phyloP scores from a whole-genome alignment of 176 grass and related monocot species.

The Zoysia pacifica region DNA sequence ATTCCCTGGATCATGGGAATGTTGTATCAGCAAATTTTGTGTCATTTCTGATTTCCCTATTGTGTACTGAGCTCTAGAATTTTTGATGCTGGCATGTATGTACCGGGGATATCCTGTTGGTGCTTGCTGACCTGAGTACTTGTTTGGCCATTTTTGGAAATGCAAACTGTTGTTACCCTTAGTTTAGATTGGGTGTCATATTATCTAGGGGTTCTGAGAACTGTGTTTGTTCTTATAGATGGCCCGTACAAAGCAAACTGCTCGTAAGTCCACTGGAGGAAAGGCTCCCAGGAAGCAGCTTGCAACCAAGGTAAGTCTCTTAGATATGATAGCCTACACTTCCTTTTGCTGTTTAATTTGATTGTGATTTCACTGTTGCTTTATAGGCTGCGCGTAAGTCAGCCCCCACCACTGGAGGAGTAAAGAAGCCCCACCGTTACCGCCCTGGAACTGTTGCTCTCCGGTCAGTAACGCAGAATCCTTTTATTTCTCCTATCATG shows the following conservation, averaged over 20 bases:
- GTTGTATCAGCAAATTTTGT: no score
- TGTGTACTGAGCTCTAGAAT: background rate
- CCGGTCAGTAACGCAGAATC: slow-evolving; percentile 21
- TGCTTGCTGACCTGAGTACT: background rate
- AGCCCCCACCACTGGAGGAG: slow-evolving; percentile 48
- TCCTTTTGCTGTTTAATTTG: no score
- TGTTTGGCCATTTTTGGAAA: background rate
- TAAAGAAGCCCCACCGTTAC: slow-evolving; percentile 58
- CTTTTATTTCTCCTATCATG: background rate
- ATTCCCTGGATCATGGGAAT: background rate
- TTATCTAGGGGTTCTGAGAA: background rate
- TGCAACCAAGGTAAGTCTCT: slow-evolving; percentile 43
- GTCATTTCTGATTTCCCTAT: background rate
- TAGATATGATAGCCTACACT: background rate
- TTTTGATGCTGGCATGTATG: background rate
- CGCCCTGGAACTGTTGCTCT: slow-evolving; percentile 59
- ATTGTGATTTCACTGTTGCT: background rate
- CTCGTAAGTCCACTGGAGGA: slow-evolving; percentile 49
- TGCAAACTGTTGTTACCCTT: background rate
- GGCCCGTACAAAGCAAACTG: slow-evolving; percentile 62
- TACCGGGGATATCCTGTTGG: background rate
- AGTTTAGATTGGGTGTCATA: background rate
- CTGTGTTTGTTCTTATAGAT: slow-evolving; percentile 8
- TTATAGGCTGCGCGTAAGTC: slow-evolving; percentile 51
- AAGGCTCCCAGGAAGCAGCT: slow-evolving; percentile 62